Evolutionary conservation across 2,329 filamentous ascomycete species (phyloP).

Genomic region (Fusarium nelsonii): DNA sequence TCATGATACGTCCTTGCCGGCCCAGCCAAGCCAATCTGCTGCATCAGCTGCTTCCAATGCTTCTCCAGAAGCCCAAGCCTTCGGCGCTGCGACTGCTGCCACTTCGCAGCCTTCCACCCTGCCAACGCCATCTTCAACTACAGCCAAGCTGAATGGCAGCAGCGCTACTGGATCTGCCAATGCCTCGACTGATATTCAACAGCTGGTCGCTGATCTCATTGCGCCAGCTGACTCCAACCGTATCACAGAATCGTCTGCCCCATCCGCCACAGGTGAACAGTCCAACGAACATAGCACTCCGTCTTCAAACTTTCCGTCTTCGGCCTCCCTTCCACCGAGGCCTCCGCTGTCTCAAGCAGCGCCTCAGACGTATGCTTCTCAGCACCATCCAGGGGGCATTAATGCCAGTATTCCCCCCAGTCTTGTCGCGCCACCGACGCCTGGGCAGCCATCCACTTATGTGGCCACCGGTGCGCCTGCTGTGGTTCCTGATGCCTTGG

Average conservation of each 20-base stretch:
- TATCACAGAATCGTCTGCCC: conserved; percentile 49
- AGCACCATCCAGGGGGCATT: conserved; percentile 52
- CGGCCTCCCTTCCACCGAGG: conserved; percentile 62
- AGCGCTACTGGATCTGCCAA: conserved; percentile 48
- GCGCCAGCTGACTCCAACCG: conserved; percentile 51
- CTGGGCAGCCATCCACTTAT: conserved; percentile 53
- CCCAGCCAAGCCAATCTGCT: conserved; percentile 43
- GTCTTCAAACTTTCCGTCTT: conserved; percentile 52
- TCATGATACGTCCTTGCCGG: conserved; percentile 50
- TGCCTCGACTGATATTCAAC: conserved; percentile 55
- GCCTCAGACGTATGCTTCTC: conserved; percentile 55
- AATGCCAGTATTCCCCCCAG: conserved; percentile 49
- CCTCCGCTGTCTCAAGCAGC: conserved; percentile 58
- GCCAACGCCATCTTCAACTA: conserved; percentile 44
- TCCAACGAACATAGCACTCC: conserved; percentile 45
- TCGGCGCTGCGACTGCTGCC: conserved; percentile 38
- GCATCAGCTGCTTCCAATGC: conserved; percentile 46
- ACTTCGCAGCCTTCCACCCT: conserved; percentile 43
- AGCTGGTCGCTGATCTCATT: conserved; percentile 58
- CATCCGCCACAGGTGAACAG: conserved; percentile 44
- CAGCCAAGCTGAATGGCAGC: conserved; percentile 48
- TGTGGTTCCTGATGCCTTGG: conserved; percentile 50
- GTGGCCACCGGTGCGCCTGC: conserved; percentile 51
- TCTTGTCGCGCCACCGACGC: conserved; percentile 49
- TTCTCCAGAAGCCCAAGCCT: conserved; percentile 48